Evolutionary conservation across 257 asterid species (phyloP).

Genomic region (Solanum bulbocastanum): DNA sequence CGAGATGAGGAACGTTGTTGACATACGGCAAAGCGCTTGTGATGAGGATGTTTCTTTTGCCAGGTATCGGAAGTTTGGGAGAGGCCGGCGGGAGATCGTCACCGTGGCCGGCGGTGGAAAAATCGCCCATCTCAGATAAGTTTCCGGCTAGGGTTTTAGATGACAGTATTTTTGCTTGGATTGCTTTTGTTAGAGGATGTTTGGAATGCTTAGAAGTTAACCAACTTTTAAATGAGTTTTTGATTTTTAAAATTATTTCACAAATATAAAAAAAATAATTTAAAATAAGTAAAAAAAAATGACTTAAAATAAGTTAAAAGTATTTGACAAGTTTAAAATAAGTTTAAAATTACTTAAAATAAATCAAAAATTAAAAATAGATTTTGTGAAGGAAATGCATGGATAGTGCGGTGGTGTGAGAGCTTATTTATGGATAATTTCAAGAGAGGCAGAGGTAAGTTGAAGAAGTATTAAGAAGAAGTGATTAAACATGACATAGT

Average conservation of each 20-base stretch:
- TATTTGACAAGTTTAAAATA: no score
- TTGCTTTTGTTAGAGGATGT: not conserved
- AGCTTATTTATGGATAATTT: no score
- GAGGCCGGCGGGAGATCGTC: not conserved
- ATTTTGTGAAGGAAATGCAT: no score
- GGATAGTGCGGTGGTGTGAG: not conserved
- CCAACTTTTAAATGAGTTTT: no score
- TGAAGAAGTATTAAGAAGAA: not conserved
- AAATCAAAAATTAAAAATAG: no score
- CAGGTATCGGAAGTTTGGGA: slow-evolving; percentile 60
- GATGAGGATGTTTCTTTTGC: slow-evolving; percentile 68
- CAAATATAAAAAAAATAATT: no score
- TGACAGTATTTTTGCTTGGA: not conserved
- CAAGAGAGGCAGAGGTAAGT: not conserved
- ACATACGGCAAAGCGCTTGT: slow-evolving; percentile 94
- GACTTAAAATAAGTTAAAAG: no score
- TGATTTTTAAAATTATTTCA: no score
- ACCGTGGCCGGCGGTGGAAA: slow-evolving; percentile 4
- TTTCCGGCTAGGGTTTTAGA: not conserved
- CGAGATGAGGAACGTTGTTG: slow-evolving; percentile 92
- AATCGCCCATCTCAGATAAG: slow-evolving; percentile 23
- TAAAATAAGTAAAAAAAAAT: no score
- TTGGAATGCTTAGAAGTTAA: no score
- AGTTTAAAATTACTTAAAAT: no score
- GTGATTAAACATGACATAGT: no score